These are phyloP conservation scores for Zelonia costaricensis DNA, from an alignment of 208 protist species.

Conservation along the genomic window DNA sequence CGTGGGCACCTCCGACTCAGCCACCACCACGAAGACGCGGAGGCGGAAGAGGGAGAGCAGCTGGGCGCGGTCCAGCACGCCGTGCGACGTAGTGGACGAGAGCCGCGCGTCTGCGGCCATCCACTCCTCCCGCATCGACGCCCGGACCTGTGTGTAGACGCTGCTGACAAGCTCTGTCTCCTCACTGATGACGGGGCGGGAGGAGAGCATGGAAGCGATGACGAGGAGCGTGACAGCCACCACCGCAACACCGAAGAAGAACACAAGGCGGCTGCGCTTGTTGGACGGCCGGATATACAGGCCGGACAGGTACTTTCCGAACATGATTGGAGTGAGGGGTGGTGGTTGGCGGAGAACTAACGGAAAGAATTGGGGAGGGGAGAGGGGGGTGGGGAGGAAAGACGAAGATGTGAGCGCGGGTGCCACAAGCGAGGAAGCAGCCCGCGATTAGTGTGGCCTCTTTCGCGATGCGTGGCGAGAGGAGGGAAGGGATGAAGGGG, in stretches of 20 bases:
- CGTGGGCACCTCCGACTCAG: neutral
- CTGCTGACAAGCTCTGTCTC: constrained; percentile 23
- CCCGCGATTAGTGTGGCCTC: too few species aligned
- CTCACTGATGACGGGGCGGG: constrained; percentile 23
- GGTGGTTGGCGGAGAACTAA: too few species aligned
- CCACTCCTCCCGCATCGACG: constrained; percentile 22
- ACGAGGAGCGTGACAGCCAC: constrained; percentile 8
- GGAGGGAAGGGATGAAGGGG: too few species aligned
- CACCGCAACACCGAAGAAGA: constrained; percentile 8
- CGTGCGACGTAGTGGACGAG: neutral
- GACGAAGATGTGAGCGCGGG: too few species aligned
- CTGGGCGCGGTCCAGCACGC: neutral
- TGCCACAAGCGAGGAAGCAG: too few species aligned
- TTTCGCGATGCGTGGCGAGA: too few species aligned
- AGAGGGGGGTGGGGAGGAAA: too few species aligned
- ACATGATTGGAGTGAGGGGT: too few species aligned
- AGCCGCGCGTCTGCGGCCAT: constrained; percentile 20
- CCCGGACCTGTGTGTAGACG: neutral
- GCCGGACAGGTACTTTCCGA: too few species aligned
- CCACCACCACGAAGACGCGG: constrained; percentile 24
- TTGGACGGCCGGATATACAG: neutral
- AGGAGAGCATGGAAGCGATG: constrained; percentile 28
- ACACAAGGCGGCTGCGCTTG: neutral
- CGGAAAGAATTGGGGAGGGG: too few species aligned
- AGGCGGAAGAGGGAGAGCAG: constrained; percentile 30